Evolutionary conservation across 2,329 filamentous ascomycete genomes (phyloP).

Genomic region (Beauveria brongniartii): DNA sequence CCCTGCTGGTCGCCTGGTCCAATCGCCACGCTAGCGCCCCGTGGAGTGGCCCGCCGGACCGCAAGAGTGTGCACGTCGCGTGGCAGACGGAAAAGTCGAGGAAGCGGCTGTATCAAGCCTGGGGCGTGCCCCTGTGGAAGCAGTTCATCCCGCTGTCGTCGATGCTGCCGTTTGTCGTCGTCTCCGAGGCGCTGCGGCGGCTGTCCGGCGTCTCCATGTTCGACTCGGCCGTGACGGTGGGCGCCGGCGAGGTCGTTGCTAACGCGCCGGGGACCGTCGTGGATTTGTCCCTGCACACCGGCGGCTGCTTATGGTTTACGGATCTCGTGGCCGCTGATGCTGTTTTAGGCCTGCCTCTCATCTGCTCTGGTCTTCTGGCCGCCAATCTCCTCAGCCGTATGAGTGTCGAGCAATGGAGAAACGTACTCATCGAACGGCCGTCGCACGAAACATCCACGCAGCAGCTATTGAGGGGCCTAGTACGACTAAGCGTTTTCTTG

Average conservation of each 20-base stretch:
- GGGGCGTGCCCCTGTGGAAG: constrained; percentile 42
- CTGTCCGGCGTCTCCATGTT: constrained; percentile 28
- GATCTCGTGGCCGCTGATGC: constrained; percentile 47
- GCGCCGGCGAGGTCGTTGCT: constrained; percentile 1
- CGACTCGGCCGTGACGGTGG: background rate
- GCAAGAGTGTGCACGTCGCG: constrained; percentile 17
- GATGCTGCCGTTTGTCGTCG: constrained; percentile 41
- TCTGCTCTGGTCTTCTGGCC: constrained; percentile 24
- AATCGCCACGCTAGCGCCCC: constrained; percentile 17
- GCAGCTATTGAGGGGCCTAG: constrained; percentile 15
- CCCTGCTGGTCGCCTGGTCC: constrained; percentile 26
- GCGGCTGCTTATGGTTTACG: constrained; percentile 48
- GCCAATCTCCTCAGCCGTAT: constrained; percentile 23
- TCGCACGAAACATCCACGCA: constrained; percentile 16
- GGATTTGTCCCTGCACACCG: constrained; percentile 33
- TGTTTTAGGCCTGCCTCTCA: constrained; percentile 37
- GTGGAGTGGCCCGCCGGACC: constrained; percentile 9
- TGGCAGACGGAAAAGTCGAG: constrained; percentile 22
- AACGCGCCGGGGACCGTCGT: background rate
- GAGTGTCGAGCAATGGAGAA: constrained; percentile 20
- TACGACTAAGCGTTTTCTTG: constrained; percentile 24
- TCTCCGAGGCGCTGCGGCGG: constrained; percentile 43
- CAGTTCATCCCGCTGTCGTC: constrained; percentile 29
- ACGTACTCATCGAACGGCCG: constrained; percentile 16
- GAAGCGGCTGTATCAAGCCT: constrained; percentile 27